Conservation (phyloP, 805 yeast genomes). For the Myxozyma kluyveri region DNA sequence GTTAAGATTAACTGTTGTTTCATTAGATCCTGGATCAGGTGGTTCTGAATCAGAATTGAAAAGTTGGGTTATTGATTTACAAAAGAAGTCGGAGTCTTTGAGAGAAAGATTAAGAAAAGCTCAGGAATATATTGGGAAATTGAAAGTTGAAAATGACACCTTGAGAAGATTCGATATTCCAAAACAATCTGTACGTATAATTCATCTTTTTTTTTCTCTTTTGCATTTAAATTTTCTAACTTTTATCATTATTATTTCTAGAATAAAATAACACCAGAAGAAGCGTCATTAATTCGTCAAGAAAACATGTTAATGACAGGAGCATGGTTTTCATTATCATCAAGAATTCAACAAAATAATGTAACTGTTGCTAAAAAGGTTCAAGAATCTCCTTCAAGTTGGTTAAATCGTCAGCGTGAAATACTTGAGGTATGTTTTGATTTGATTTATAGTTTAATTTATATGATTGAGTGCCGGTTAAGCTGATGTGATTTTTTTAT, state of each 20-base stretch:
- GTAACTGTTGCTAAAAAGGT: constrained; percentile 30
- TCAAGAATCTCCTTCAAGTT: constrained; percentile 34
- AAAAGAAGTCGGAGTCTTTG: constrained; percentile 20
- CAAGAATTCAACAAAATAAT: constrained; percentile 34
- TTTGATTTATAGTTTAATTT: too few species aligned
- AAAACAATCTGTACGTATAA: neutral
- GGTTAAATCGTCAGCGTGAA: constrained; percentile 34
- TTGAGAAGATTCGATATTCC: neutral
- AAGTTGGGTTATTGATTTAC: constrained; percentile 28
- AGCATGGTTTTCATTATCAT: constrained; percentile 35
- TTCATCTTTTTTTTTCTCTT: neutral
- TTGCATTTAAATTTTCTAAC: neutral
- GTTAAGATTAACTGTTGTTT: constrained; percentile 21
- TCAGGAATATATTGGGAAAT: constrained; percentile 18
- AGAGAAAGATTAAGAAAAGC: constrained; percentile 20
- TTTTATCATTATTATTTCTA: neutral
- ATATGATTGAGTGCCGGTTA: too few species aligned
- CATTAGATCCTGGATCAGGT: constrained; percentile 16
- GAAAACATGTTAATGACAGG: constrained; percentile 33
- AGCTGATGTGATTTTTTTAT: too few species aligned
- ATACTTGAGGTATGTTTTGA: constrained; percentile 32
- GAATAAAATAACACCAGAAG: constrained; percentile 15
- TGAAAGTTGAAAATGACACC: constrained; percentile 16
- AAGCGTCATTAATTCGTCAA: constrained; percentile 16
- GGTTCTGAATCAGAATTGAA: constrained; percentile 25